A percentile compares a stretch with the other conserved stretches of the same genome.
Conservation (phyloP, 2,329 filamentous ascomycete genomes). For the Claviceps digitariae region DNA sequence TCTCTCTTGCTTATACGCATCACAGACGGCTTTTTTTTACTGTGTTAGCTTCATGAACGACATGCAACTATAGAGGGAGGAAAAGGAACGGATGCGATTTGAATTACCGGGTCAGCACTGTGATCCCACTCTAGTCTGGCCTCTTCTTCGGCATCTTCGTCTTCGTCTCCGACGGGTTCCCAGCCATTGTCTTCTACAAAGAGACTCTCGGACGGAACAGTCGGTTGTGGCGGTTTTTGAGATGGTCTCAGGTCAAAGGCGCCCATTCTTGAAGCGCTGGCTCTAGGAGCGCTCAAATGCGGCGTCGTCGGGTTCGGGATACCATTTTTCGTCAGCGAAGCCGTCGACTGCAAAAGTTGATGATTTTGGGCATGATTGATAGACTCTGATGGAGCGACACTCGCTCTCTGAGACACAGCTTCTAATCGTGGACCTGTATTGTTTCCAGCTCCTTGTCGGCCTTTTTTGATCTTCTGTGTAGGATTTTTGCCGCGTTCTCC, state of each 20-base stretch:
- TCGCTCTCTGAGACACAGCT: conserved; percentile 31
- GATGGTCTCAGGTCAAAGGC: conserved; percentile 36
- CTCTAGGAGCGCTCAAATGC: conserved; percentile 20
- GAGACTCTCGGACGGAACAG: conserved; percentile 50
- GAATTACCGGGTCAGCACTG: conserved; percentile 46
- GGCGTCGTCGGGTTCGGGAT: conserved; percentile 19
- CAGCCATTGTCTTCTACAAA: conserved; percentile 68
- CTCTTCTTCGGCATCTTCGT: conserved; percentile 50
- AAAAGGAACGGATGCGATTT: background rate
- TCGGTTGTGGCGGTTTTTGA: conserved; percentile 40
- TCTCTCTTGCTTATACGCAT: conserved; percentile 29
- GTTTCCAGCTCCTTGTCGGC: conserved; percentile 24
- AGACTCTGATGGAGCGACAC: conserved; percentile 23
- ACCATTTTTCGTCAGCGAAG: background rate
- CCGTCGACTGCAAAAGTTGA: conserved; percentile 6
- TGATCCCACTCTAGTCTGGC: conserved; percentile 64
- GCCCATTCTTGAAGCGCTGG: conserved; percentile 21
- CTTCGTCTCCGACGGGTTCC: conserved; percentile 51
- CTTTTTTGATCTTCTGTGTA: conserved; percentile 33
- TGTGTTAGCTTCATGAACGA: conserved; percentile 16
- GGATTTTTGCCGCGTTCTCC: conserved; percentile 46
- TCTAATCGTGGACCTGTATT: conserved; percentile 29
- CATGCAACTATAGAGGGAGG: background rate
- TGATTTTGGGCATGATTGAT: conserved; percentile 11
- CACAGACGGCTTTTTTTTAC: conserved; percentile 28